Conservation (phyloP, 2,329 filamentous ascomycete genomes). For the Aureobasidium sp. region DNA sequence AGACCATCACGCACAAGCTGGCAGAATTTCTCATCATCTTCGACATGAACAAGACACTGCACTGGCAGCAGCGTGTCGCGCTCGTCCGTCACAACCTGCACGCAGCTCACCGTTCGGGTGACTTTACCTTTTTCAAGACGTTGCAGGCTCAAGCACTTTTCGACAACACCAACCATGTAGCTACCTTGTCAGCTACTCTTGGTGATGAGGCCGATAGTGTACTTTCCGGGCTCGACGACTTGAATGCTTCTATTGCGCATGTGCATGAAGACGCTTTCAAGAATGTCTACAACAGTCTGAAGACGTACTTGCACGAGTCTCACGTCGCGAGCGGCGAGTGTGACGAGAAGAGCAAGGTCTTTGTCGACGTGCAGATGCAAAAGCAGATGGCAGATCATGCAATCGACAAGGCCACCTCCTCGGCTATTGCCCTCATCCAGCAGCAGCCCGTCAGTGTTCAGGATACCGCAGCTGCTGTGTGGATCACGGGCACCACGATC, state of each 20-base stretch:
- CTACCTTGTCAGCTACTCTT: conserved; percentile 34
- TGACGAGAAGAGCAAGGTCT: conserved; percentile 29
- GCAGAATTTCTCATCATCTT: conserved; percentile 22
- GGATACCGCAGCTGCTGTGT: conserved; percentile 38
- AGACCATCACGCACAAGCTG: background rate
- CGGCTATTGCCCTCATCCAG: conserved; percentile 38
- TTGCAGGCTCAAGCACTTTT: conserved; percentile 36
- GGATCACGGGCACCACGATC: conserved; percentile 39
- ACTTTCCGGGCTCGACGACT: conserved; percentile 39
- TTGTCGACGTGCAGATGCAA: conserved; percentile 39
- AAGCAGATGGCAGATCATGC: conserved; percentile 40
- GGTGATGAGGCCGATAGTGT: conserved; percentile 38
- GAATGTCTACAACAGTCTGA: conserved; percentile 38
- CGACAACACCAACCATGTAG: conserved; percentile 40
- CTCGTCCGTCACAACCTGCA: conserved; percentile 41
- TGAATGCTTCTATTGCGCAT: conserved; percentile 40
- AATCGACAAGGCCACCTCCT: conserved; percentile 41
- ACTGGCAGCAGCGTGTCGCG: conserved; percentile 42
- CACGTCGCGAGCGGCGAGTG: conserved; percentile 23
- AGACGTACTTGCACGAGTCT: conserved; percentile 22
- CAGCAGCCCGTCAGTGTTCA: conserved; percentile 34
- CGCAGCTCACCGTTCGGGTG: conserved; percentile 36
- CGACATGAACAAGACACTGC: conserved; percentile 30
- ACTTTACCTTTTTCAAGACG: conserved; percentile 43
- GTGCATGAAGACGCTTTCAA: conserved; percentile 43